These are phyloP conservation scores for Lolium rigidum DNA, from an alignment of 176 grass and related monocot species.

Conservation along the genomic window DNA sequence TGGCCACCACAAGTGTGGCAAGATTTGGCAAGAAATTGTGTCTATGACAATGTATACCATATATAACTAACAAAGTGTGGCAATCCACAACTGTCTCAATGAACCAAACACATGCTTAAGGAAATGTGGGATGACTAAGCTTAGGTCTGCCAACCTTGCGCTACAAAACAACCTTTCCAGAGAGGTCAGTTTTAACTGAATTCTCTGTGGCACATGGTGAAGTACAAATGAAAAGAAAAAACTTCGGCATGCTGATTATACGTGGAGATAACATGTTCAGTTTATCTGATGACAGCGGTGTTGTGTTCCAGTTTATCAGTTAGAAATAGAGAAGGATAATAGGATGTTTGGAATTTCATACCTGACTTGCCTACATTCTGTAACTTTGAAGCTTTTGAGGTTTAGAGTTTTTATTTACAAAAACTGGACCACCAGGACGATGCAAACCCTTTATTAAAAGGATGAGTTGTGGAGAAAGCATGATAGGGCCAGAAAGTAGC, in stretches of 20 bases:
- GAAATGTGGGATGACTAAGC: not conserved
- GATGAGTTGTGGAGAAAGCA: not conserved
- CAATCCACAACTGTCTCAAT: not conserved
- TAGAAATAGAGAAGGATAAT: slow-evolving; percentile 1
- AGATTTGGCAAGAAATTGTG: not conserved
- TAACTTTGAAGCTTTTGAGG: too few relatives aligned
- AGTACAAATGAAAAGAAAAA: slow-evolving; percentile 34
- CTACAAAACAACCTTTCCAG: not conserved
- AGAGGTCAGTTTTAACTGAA: not conserved
- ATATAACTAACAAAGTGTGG: not conserved
- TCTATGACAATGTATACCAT: not conserved
- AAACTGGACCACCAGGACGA: not conserved
- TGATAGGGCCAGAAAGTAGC: not conserved
- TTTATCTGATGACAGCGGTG: slow-evolving; percentile 1
- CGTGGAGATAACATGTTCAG: not conserved
- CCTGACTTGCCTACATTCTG: not conserved
- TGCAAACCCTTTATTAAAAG: not conserved
- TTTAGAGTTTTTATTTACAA: too few relatives aligned
- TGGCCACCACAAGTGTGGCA: not conserved
- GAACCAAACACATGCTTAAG: not conserved
- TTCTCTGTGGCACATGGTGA: not conserved
- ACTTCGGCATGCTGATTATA: not conserved
- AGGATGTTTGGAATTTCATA: not conserved
- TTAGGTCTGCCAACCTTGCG: not conserved
- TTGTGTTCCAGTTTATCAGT: not conserved